A percentile compares a stretch with the other conserved stretches of the same genome.
Evolutionary conservation across 805 yeast genomes (phyloP).

Genomic region (Candida broadrunensis): DNA sequence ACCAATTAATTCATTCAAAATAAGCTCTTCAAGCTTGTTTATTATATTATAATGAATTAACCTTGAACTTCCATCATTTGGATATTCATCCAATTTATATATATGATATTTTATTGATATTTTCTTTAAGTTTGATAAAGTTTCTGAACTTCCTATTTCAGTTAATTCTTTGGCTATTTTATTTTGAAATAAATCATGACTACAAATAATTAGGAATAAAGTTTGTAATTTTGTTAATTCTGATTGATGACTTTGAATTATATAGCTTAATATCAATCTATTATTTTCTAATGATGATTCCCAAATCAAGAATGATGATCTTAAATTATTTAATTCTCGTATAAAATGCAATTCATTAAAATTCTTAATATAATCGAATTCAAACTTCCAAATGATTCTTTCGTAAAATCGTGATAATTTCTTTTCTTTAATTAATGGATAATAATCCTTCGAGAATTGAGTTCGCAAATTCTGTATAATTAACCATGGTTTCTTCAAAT

Average conservation of each 20-base stretch:
- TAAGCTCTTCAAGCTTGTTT: slow-evolving; percentile 11
- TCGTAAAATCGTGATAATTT: slow-evolving; percentile 35
- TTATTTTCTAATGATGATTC: slow-evolving; percentile 25
- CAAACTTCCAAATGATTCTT: slow-evolving; percentile 39
- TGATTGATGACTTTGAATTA: slow-evolving; percentile 11
- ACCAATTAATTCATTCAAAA: slow-evolving; percentile 7
- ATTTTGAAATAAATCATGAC: slow-evolving; percentile 11
- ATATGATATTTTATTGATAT: slow-evolving; percentile 30
- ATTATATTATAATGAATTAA: slow-evolving; percentile 17
- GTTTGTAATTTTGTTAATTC: slow-evolving; percentile 20
- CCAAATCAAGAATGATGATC: slow-evolving; percentile 35
- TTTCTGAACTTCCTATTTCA: slow-evolving; percentile 7
- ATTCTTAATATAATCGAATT: slow-evolving; percentile 27
- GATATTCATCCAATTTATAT: slow-evolving; percentile 13
- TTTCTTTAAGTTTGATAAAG: slow-evolving; percentile 27
- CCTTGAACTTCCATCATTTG: slow-evolving; percentile 26
- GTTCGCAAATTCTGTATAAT: slow-evolving; percentile 27
- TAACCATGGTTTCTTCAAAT: slow-evolving; percentile 27
- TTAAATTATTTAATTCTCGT: slow-evolving; percentile 14
- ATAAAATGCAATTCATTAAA: slow-evolving; percentile 22
- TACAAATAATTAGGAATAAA: slow-evolving; percentile 21
- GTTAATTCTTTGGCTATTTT: slow-evolving; percentile 8
- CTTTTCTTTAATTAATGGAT: slow-evolving; percentile 18
- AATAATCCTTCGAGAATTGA: slow-evolving; percentile 21
- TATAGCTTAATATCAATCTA: slow-evolving; percentile 10